phyloP scores from a whole-genome alignment of 495 filamentous ascomycete genomes.

The Penicillium bialowiezense region DNA sequence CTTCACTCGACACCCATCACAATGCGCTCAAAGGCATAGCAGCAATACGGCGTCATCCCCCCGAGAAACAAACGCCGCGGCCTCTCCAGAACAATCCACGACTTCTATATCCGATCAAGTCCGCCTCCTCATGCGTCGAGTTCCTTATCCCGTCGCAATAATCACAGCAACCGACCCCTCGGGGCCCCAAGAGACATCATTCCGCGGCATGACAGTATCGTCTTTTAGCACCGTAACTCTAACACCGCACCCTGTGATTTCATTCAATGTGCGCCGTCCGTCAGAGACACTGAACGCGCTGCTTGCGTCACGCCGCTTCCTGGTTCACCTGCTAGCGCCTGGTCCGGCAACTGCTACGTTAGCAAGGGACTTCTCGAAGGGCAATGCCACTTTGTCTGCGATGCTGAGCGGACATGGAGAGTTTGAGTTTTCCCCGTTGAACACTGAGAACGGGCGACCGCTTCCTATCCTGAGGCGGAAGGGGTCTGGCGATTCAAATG shows the following conservation, averaged over 20 bases:
- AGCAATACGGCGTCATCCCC: constrained; percentile 15
- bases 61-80: neutral
- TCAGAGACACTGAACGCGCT: constrained; percentile 70
- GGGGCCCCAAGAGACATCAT: constrained; percentile 20
- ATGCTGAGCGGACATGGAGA: constrained; percentile 31
- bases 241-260: constrained; percentile 61
- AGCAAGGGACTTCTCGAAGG: constrained; percentile 44
- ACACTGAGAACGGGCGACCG: constrained; percentile 5
- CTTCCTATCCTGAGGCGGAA: constrained; percentile 33
- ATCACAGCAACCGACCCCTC: constrained; percentile 50
- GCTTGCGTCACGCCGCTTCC: constrained; percentile 38
- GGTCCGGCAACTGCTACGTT: constrained; percentile 28
- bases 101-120: constrained; percentile 40
- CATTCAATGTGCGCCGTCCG: constrained; percentile 75
- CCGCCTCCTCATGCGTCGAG: constrained; percentile 63
- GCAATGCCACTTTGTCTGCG: constrained; percentile 31
- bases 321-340: constrained; percentile 41
- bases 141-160: constrained; percentile 73
- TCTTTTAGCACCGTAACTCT: constrained; percentile 77
- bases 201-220: constrained; percentile 74
- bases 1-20: constrained; percentile 2
- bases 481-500: neutral
- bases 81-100: neutral
- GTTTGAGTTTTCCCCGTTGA: constrained; percentile 35
- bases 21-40: constrained; percentile 10